Evolutionary conservation across 805 yeast species (phyloP), one percentile per base, ranked within the genome.

Genomic region (Ogataea henricii): DNA sequence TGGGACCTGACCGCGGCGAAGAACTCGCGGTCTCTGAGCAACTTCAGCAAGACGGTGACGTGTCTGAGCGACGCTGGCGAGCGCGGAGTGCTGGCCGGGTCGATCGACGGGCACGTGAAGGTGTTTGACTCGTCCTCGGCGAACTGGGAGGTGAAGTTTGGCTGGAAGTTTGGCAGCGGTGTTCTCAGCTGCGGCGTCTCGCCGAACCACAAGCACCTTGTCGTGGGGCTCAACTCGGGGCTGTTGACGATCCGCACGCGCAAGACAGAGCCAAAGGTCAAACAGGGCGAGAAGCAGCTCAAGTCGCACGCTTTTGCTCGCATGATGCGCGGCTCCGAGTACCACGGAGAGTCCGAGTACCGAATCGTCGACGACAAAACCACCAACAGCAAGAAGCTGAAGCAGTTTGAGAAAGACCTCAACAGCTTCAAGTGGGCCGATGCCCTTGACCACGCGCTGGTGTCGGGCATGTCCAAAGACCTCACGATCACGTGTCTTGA

Each of bases 101-200:
- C 97, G 0, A 73, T 94, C 48, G 99, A 94, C 69, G 99, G 99
- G 17, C 99, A 94, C 67, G 96, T 94, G 50, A 94, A 94, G 68
- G 91, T 91, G 38, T 89, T 92, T 65, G 97, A 91, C 66, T 80
- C 88, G 32, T 69, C 78, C 22, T 78, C 85, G 18, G 62, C 79
- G 34, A 78, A 80, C 57, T 91, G 92, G 89, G 87, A 85, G 51
- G 96, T 92, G 51, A 88, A 86, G 65, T 92, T 90, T 64, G 97
- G 97, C 41, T 92, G 98, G 97, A 92, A 91, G 68, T 92, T 87
- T 63, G 96, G 97, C 29, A 89, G 92, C 20, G 96, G 96, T 33
- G 97, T 94, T 0, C 73, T 94, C 57, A 76, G 89, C 58, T 83
- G 96, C 64, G 98, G 91, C 12, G 85, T 89, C 9, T 89, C 97